Percentiles rank a stretch among this genome's conserved stretches.
phyloP scores from a whole-genome alignment of 768 basidiomycete species.

The Austroboletus eburneus region DNA sequence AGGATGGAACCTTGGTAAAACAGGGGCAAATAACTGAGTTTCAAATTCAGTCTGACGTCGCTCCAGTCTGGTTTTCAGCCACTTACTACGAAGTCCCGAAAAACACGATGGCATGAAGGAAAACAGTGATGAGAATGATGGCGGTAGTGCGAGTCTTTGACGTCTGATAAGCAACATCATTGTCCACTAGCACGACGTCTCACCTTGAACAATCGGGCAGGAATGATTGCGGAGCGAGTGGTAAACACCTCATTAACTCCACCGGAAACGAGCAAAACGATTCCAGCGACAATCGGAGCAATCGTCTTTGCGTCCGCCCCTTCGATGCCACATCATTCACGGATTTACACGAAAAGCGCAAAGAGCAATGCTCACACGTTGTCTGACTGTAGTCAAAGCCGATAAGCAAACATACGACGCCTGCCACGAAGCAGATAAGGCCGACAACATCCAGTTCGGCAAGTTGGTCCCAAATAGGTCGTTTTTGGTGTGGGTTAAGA shows the following conservation, averaged over 20 bases:
- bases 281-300: constrained; percentile 55
- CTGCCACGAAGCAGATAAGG: constrained; percentile 54
- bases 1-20: constrained; percentile 56
- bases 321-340: not conserved
- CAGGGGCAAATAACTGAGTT: constrained; percentile 56
- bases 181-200: not conserved
- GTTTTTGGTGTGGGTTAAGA: constrained; percentile 68
- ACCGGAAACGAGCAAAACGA: constrained; percentile 46
- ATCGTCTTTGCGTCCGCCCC: constrained; percentile 63
- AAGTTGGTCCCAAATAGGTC: constrained; percentile 54
- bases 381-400: constrained; percentile 72
- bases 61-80: not conserved
- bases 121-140: constrained; percentile 51
- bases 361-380: constrained; percentile 48
- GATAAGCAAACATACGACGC: constrained; percentile 64
- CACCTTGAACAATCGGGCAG: constrained; percentile 64
- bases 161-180: not conserved
- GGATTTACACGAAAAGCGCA: not conserved
- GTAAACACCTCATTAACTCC: constrained; percentile 60
- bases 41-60: not conserved
- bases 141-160: constrained; percentile 65
- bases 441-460: constrained; percentile 71
- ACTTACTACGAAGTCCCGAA: constrained; percentile 41
- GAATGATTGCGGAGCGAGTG: constrained; percentile 63
- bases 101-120: constrained; percentile 64